Base-by-base conservation (phyloP, 257 asterid species). In the Datura wrightii region DNA sequence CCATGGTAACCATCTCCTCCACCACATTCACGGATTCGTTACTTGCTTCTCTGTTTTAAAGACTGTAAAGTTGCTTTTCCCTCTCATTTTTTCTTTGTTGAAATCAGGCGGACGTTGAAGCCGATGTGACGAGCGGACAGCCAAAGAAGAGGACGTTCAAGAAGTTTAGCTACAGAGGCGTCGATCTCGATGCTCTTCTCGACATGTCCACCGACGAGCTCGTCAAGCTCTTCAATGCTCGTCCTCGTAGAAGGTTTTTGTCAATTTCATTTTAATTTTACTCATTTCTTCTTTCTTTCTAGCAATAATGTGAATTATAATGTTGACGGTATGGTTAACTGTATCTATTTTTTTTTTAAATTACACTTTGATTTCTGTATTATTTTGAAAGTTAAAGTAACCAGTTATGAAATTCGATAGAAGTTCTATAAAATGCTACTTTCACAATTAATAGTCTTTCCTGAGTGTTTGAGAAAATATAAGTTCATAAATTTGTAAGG, bases 81-180 rank as follows among this genome's bases (percentile, higher is more conserved):
- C 41, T 31, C 31, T 53, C 6, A 18, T 3, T 31, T 79, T 34
- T 34, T 80, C 39, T 82, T 34, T 56, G 37, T 19, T 39, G 41
- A 2, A 1, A 9, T 46, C 89, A 93, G 97, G 97, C 97, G 93
- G 98, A 93, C 42, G 92, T 89, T 10, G 97, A 94, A 58, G 69
- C 91, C 3, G 97, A 91, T 74, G 91, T 93, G 19, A 83, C 94
- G 78, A 74, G 92, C 0, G 97, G 93, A 8, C 93, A 88, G 90
- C 92, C 94, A 7, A 94, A 90, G 93, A 94, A 93, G 94, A 94
- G 98, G 56, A 90, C 94, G 83, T 94, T 94, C 84, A 93, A 94
- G 94, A 94, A 95, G 98, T 95, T 95, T 82, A 92, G 94, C 86
- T 95, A 90, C 94, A 89, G 95, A 71, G 98, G 99, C 4, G 97